Conservation (phyloP, 371 early-diverging fungal genomes). For the Amoeboradix gromovi region DNA sequence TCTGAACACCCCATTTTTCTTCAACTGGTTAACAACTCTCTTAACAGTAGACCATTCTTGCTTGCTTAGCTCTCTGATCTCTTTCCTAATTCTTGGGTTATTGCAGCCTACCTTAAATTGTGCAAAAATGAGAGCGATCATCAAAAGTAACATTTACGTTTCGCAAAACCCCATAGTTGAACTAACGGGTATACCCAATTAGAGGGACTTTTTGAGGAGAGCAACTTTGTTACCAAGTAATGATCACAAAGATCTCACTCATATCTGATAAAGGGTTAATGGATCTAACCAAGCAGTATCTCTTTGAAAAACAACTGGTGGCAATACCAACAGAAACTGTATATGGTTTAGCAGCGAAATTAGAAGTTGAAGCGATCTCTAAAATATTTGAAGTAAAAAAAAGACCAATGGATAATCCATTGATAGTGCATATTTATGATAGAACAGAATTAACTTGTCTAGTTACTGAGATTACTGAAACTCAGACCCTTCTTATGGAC, state of each 20-base stretch:
- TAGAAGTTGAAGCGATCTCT: conserved; percentile 32
- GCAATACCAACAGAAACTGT: conserved; percentile 99
- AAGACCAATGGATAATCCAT: conserved; percentile 89
- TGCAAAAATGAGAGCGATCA: too few species aligned
- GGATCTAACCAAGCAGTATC: too few species aligned
- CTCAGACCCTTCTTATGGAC: conserved; percentile 16
- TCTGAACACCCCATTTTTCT: not conserved
- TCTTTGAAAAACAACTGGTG: conserved; percentile 32
- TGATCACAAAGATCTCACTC: too few species aligned
- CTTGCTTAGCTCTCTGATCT: not conserved
- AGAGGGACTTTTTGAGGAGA: too few species aligned
- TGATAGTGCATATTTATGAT: conserved; percentile 74
- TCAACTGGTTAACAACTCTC: not conserved
- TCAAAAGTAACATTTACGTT: too few species aligned
- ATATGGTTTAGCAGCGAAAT: conserved; percentile 89
- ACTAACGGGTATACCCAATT: too few species aligned
- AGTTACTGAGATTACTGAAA: conserved; percentile 2
- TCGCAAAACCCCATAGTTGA: too few species aligned
- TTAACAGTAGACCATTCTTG: not conserved
- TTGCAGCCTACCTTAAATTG: too few species aligned
- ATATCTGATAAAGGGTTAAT: too few species aligned
- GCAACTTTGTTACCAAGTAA: too few species aligned
- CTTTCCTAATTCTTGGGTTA: not conserved
- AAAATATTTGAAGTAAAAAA: conserved; percentile 74
- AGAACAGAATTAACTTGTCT: conserved; percentile 17